phyloP scores from a whole-genome alignment of 805 yeast genomes.

The Cyberlindnera mycetangii region DNA sequence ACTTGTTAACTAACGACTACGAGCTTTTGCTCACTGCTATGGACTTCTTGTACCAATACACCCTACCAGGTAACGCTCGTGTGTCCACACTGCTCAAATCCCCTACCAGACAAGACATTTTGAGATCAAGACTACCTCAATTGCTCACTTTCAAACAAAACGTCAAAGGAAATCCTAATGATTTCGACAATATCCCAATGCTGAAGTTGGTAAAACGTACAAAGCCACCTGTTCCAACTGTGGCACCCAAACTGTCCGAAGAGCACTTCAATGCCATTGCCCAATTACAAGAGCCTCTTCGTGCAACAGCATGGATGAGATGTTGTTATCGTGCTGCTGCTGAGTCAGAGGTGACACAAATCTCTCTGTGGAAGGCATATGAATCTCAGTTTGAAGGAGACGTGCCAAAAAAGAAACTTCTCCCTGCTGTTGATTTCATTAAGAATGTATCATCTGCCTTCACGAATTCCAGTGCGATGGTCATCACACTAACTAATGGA shows the following conservation, averaged over 20 bases:
- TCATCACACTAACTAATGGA: constrained; percentile 62
- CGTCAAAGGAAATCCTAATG: constrained; percentile 33
- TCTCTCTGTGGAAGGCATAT: constrained; percentile 92
- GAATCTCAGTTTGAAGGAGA: constrained; percentile 78
- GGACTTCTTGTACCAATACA: constrained; percentile 79
- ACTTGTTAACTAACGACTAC: constrained; percentile 59
- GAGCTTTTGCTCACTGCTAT: constrained; percentile 72
- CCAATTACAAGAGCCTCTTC: constrained; percentile 72
- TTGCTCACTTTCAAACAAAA: constrained; percentile 49
- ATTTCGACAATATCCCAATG: constrained; percentile 22
- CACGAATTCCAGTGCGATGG: constrained; percentile 89
- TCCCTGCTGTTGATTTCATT: constrained; percentile 96
- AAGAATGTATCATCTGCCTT: constrained; percentile 91
- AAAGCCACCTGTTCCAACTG: constrained; percentile 59
- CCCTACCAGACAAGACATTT: constrained; percentile 46
- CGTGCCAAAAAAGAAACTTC: constrained; percentile 50
- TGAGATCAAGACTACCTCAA: constrained; percentile 60
- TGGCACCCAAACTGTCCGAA: constrained; percentile 58
- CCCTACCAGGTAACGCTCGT: constrained; percentile 60
- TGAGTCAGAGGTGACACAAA: constrained; percentile 89
- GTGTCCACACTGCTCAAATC: constrained; percentile 48
- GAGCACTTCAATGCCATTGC: constrained; percentile 59
- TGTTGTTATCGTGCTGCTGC: constrained; percentile 79
- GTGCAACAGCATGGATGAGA: constrained; percentile 94
- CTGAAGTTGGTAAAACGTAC: constrained; percentile 52